Percentiles rank a stretch among this genome's conserved stretches.
Conservation (phyloP, 805 yeast genomes). For the Danielia oregonensis region DNA sequence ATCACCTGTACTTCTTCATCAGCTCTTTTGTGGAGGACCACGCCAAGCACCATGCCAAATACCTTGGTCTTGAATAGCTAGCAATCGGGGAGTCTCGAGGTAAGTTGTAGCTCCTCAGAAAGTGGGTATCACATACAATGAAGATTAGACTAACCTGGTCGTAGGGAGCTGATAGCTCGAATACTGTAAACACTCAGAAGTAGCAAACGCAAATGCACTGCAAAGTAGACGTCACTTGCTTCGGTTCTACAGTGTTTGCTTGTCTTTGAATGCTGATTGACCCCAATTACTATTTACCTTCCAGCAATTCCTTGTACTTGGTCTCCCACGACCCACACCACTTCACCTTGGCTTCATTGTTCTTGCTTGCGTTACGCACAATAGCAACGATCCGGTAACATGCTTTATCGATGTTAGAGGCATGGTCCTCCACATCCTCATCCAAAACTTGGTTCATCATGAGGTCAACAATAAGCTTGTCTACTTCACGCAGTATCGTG, state of each 20-base stretch:
- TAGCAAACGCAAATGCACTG: too few relatives aligned
- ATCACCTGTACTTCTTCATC: slow-evolving; percentile 87
- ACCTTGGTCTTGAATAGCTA: slow-evolving; percentile 33
- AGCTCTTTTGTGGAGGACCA: slow-evolving; percentile 78
- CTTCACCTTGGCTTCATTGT: slow-evolving; percentile 49
- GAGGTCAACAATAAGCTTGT: slow-evolving; percentile 55
- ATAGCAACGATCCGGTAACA: slow-evolving; percentile 30
- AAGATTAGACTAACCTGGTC: background rate
- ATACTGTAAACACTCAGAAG: too few relatives aligned
- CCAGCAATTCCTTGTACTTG: slow-evolving; percentile 34
- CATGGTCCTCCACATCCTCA: slow-evolving; percentile 27
- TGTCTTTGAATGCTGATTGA: too few relatives aligned
- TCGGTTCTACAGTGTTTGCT: too few relatives aligned
- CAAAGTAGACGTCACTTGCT: too few relatives aligned
- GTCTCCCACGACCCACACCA: slow-evolving; percentile 56
- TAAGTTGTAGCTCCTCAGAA: background rate
- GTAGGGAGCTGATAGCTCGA: too few relatives aligned
- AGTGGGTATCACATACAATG: background rate
- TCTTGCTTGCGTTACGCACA: slow-evolving; percentile 45
- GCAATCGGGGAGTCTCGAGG: slow-evolving; percentile 1
- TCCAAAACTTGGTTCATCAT: slow-evolving; percentile 46
- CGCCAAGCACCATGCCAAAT: slow-evolving; percentile 81
- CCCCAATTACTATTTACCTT: slow-evolving; percentile 14
- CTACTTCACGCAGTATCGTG: slow-evolving; percentile 44
- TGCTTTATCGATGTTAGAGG: slow-evolving; percentile 22